A percentile compares a stretch with the other conserved stretches of the same genome.
These are phyloP conservation scores for Peniophora sp. DNA, from an alignment of 1,284 basidiomycete species.

Conservation along the genomic window DNA sequence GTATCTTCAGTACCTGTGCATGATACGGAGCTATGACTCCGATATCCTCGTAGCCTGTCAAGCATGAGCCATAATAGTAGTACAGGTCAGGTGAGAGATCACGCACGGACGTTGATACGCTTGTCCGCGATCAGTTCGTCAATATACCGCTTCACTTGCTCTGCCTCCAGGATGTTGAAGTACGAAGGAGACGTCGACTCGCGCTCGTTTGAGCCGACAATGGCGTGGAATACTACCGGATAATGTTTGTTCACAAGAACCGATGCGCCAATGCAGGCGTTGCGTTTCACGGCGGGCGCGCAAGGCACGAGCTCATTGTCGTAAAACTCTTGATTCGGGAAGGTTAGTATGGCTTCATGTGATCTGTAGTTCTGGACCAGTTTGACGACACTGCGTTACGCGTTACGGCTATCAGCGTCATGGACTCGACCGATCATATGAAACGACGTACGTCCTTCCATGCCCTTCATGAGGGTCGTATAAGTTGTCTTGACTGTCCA, in stretches of 20 bases:
- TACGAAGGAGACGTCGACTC: constrained; percentile 59
- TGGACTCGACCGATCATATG: no score
- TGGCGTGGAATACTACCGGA: constrained; percentile 54
- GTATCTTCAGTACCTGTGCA: constrained; percentile 48
- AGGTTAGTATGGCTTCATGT: constrained; percentile 44
- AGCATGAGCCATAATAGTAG: constrained; percentile 14
- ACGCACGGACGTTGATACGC: constrained; percentile 31
- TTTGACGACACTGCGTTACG: constrained; percentile 47
- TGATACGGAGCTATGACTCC: constrained; percentile 59
- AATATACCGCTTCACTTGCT: constrained; percentile 45
- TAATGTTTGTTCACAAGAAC: constrained; percentile 36
- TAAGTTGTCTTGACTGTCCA: constrained; percentile 28
- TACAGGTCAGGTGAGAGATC: background rate
- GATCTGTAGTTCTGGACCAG: constrained; percentile 54
- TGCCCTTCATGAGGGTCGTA: constrained; percentile 27
- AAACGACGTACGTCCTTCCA: constrained; percentile 32
- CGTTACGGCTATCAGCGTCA: no score
- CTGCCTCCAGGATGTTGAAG: constrained; percentile 53
- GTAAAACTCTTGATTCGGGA: constrained; percentile 52
- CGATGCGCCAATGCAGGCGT: constrained; percentile 14
- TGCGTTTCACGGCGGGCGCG: constrained; percentile 24
- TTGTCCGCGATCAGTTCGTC: constrained; percentile 20
- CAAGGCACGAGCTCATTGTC: constrained; percentile 39
- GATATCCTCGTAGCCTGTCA: constrained; percentile 39
- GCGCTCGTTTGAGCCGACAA: constrained; percentile 49